phyloP scores from a whole-genome alignment of 306 rosid species.

The Abrus precatorius region DNA sequence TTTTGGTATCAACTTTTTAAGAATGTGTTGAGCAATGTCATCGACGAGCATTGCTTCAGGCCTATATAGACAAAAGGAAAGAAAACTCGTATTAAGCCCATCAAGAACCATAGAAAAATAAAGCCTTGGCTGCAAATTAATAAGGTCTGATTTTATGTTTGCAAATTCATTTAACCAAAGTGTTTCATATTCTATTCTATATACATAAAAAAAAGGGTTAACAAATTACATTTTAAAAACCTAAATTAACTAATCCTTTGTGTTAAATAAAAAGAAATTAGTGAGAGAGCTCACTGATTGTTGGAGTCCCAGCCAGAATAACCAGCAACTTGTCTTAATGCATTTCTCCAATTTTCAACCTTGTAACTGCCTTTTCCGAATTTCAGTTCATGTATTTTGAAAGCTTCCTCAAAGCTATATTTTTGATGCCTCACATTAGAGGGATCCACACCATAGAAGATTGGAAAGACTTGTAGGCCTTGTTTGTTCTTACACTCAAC shows the following conservation, averaged over 20 bases:
- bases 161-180: too few relatives aligned
- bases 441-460: conserved; percentile 29
- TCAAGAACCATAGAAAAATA: too few relatives aligned
- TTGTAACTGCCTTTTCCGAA: neutral
- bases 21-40: neutral
- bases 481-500: conserved; percentile 7
- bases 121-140: too few relatives aligned
- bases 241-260: too few relatives aligned
- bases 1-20: conserved; percentile 17
- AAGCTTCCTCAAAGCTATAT: neutral
- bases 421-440: conserved; percentile 31
- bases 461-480: neutral
- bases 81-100: too few relatives aligned
- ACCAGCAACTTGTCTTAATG: neutral
- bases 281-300: conserved; percentile 1
- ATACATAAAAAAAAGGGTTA: too few relatives aligned
- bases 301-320: conserved; percentile 36
- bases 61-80: neutral
- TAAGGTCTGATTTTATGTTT: too few relatives aligned
- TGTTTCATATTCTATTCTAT: too few relatives aligned
- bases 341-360: conserved; percentile 18
- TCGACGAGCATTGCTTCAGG: neutral
- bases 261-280: neutral
- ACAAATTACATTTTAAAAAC: too few relatives aligned
- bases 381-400: conserved; percentile 4